Evolutionary conservation across 164 flowering plant genomes (phyloP), one percentile per base, ranked within the genome.

Genomic region (Umbilicus rupestris): DNA sequence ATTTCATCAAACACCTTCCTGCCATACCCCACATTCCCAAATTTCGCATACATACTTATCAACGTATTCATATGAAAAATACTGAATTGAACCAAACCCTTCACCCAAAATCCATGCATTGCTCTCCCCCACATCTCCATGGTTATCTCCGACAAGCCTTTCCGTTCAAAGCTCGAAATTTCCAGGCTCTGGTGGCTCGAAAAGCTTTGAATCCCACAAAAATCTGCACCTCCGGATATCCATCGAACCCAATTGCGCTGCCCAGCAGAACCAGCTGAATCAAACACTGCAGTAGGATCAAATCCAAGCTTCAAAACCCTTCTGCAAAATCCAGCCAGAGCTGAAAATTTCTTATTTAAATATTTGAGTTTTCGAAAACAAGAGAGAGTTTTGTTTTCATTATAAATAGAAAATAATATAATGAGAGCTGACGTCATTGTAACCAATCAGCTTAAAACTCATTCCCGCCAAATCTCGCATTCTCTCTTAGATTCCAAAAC

Each of bases 111-210:
- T 0, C 81, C 89, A 65, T 91, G 97, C 15, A 91, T 6, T 22
- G 87, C 77, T 74, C 65, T 83, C 41, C 96, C 93, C 41, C 71
- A 64, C 35, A 64, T n/a, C 47, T 68, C 75, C 58, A 19, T 57
- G 52, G 80, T 79, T 72, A 85, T 77, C 46, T 73, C 79, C 5
- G 90, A 82, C 87, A 91, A 87, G 63, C 97, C 97, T 73, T 85
- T 84, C 42, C 68, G 81, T 42, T 47, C 67, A 71, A 90, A 87
- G n/a, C 70, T 64, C 4, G 87, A 79, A 64, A 83, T 71, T 73
- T 83, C 78, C 49, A 83, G 77, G 69, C 76, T 75, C 16, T 81
- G 78, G 80, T 84, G 83, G 73, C 71, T 30, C 59, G 68, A 46
- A 42, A 80, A 68, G 63, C 45, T 35, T 31, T 55, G 60, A 55